Base-by-base conservation (phyloP, 2,329 filamentous ascomycete species). In the Talaromyces sp. region DNA sequence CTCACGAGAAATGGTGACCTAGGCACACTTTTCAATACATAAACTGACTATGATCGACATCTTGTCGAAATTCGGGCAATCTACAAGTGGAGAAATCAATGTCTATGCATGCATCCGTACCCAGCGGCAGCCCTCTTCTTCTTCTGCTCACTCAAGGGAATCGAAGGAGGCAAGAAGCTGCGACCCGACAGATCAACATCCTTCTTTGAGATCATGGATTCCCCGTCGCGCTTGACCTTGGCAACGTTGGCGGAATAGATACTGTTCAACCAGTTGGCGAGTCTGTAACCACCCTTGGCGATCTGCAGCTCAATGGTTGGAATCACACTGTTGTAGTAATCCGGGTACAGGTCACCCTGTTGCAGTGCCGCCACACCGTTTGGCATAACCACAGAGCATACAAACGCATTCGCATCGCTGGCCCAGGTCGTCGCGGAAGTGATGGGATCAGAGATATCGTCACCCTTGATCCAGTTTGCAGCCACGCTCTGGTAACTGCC, bases 261-360 rank as follows among this genome's bases (percentile, higher is more conserved):
- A 7, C 15, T 52, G 48, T 63, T 60, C 19, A 62, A 17, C 62
- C 62, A 62, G 7, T 28, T 53, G 11, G 62, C 62, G 22, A 63
- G 54, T 45, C 62, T 57, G 35, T 63, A 36, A 2, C 60, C 62
- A 35, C 57, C 62, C 52, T 58, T 61, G 21, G 54, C 41, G 41
- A 64, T 61, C 43, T 62, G 59, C 51, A 43, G 51, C 31, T 63
- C 60, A 15, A 64, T 56, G 56, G 63, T 60, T 33, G 62, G 62
- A 3, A 48, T 61, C 19, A 61, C 62, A 6, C 55, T 60, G 36
- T 62, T 48, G 39, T 63, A 64, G 52, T 64, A 63, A 22, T 61
- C 31, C 4, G 52, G 53, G 22, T 56, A 58, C 9, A 64, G 48
- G 53, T 64, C 60, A 22, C 63, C 48, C 22, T 53, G 43, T n/a